These are phyloP conservation scores for Ophiostoma triangulosporum DNA, from an alignment of 2,329 filamentous ascomycete genomes.

Conservation along the genomic window DNA sequence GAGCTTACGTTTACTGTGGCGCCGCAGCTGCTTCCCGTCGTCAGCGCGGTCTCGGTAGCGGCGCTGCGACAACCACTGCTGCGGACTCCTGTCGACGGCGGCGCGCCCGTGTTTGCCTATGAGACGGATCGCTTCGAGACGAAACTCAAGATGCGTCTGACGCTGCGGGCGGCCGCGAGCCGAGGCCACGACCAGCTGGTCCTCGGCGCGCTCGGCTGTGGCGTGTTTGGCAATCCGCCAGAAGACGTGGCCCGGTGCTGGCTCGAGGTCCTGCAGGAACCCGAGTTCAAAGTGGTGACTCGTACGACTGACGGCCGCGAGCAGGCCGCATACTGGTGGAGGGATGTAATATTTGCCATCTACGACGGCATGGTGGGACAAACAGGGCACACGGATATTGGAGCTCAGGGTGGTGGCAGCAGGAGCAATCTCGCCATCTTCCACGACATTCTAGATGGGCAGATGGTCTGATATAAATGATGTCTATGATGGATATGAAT, in stretches of 20 bases:
- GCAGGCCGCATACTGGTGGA: conserved; percentile 44
- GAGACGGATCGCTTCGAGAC: conserved; percentile 35
- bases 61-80: conserved; percentile 25
- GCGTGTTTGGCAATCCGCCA: conserved; percentile 50
- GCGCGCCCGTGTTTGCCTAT: conserved; percentile 25
- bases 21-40: conserved; percentile 27
- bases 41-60: conserved; percentile 48
- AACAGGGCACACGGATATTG: conserved; percentile 1
- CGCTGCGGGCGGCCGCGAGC: conserved; percentile 42
- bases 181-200: conserved; percentile 46
- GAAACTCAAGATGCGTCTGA: conserved; percentile 49
- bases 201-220: conserved; percentile 57
- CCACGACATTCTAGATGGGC: conserved; percentile 26
- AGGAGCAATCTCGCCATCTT: conserved; percentile 40
- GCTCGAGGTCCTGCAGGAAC: conserved; percentile 43
- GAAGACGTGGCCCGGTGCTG: conserved; percentile 49
- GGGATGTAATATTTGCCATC: conserved; percentile 51
- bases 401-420: conserved; percentile 10
- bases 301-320: background rate
- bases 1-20: conserved; percentile 13
- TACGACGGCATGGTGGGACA: conserved; percentile 24
- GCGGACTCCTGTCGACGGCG: background rate
- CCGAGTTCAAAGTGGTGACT: conserved; percentile 34
- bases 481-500: background rate
- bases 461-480: conserved; percentile 18